A percentile compares a stretch with the other conserved stretches of the same genome.
These are phyloP conservation scores for Exobasidium rhododendri DNA, from an alignment of 1,284 basidiomycete genomes.

Conservation along the genomic window DNA sequence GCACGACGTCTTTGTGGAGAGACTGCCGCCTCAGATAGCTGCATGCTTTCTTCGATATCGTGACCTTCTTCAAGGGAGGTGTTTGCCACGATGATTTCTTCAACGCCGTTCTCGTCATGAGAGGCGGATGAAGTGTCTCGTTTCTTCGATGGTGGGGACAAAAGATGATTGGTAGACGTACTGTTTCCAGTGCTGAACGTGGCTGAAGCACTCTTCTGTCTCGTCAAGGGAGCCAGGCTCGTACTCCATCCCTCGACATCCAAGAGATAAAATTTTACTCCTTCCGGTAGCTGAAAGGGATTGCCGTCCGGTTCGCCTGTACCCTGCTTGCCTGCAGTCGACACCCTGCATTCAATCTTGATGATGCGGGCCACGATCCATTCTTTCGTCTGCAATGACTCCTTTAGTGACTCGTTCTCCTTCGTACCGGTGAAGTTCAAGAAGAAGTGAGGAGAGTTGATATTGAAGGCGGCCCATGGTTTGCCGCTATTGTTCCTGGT, in stretches of 20 bases:
- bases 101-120: neutral
- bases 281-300: constrained; percentile 69
- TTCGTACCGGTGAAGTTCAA: constrained; percentile 71
- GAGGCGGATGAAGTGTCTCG: neutral
- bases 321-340: constrained; percentile 18
- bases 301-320: constrained; percentile 35
- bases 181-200: neutral
- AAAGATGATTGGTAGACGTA: neutral
- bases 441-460: constrained; percentile 95
- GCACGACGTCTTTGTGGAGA: neutral
- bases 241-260: constrained; percentile 72
- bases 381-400: constrained; percentile 58
- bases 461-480: constrained; percentile 51
- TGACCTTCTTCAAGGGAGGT: too few species aligned
- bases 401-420: neutral
- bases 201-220: neutral
- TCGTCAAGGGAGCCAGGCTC: too few species aligned
- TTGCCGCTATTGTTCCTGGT: constrained; percentile 72
- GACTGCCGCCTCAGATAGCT: neutral
- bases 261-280: constrained; percentile 86
- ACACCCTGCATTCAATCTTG: constrained; percentile 75
- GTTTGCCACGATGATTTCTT: too few species aligned
- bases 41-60: too few species aligned
- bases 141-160: neutral
- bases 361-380: constrained; percentile 92